These are phyloP conservation scores for Entrophospora sp. DNA, from an alignment of 192 early-diverging fungal species.

Conservation along the genomic window DNA sequence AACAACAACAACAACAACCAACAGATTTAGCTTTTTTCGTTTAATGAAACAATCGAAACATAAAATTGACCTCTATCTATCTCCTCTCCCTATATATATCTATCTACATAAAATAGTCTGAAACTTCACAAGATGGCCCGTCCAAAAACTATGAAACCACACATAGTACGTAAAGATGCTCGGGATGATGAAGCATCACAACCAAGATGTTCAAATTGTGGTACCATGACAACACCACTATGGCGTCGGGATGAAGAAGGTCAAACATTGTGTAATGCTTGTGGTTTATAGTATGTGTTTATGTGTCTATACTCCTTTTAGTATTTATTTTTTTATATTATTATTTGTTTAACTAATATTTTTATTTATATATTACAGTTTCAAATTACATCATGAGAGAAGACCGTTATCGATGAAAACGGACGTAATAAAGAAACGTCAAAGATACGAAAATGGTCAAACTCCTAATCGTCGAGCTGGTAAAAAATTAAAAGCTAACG, in stretches of 20 bases:
- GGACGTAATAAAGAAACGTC: conserved; percentile 40
- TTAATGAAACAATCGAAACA: background rate
- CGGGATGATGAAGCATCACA: conserved; percentile 32
- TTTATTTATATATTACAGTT: conserved; percentile 6
- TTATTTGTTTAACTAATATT: background rate
- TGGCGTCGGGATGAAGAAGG: conserved; percentile 74
- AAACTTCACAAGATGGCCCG: conserved; percentile 81
- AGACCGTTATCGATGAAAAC: conserved; percentile 46
- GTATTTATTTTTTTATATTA: background rate
- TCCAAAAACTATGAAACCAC: conserved; percentile 71
- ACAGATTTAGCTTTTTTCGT: too few relatives aligned
- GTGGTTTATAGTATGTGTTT: conserved; percentile 45
- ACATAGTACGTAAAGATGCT: conserved; percentile 50
- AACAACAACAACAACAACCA: too few relatives aligned
- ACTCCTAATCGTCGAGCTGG: conserved; percentile 10
- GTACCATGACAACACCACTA: conserved; percentile 79
- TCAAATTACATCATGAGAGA: conserved; percentile 43
- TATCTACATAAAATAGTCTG: conserved; percentile 27
- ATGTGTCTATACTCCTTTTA: background rate
- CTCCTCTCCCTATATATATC: too few relatives aligned
- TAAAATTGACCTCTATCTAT: too few relatives aligned
- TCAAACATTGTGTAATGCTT: conserved; percentile 38
- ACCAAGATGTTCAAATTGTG: conserved; percentile 63
- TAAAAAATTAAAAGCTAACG: too few relatives aligned
- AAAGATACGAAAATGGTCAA: conserved; percentile 38